Base-by-base conservation (phyloP, 2,329 filamentous ascomycete species). In the Apiospora phragmitis region DNA sequence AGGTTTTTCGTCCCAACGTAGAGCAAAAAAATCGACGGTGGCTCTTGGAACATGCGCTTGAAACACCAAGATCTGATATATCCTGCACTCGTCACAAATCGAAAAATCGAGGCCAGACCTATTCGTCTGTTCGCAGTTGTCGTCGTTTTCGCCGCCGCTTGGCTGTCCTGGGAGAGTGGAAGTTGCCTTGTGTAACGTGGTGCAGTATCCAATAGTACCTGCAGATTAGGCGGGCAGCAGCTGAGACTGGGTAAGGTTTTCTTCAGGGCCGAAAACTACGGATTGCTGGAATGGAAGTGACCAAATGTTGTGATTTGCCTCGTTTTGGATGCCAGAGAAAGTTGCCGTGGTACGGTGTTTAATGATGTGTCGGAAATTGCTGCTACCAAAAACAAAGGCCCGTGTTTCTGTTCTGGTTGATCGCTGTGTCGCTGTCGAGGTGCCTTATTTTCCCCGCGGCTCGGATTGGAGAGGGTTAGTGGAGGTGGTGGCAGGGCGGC, bases 211-310 rank as follows among this genome's bases (percentile, higher is more conserved):
- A 72, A 76, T 76, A 72, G 75, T 79, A 78, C 75, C 74, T 76
- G 77, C 75, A 75, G 67, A 69, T 72, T 73, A 75, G 77, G 76
- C 75, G 75, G 70, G 72, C 70, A 66, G 72, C 77, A 78, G 74
- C 71, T 43, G 70, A 72, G 65, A 67, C 65, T 43, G 38, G 7
- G n/a, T n/a, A n/a, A n/a, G n/a, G 65, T 45, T 29, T 42, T 67
- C 65, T 45, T 14, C 26, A 38, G 38, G 35, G 29, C 16, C 12
- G 29, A 32, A n/a, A 59, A 11, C 2, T 45, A 29, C 38, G 8
- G 42, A 9, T 26, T 66, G 65, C 65, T 42, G 65, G 65, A 43
- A 45, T 67, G 65, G 41, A 29, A 67, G 45, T 67, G 65, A 67
- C n/a, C 38, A 32, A 45, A 67, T 45, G 38, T 43, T 67, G 41